A percentile compares a stretch with the other conserved stretches of the same genome.
phyloP scores from a whole-genome alignment of 176 grass and related monocot genomes.

The Eragrostis nindensis region DNA sequence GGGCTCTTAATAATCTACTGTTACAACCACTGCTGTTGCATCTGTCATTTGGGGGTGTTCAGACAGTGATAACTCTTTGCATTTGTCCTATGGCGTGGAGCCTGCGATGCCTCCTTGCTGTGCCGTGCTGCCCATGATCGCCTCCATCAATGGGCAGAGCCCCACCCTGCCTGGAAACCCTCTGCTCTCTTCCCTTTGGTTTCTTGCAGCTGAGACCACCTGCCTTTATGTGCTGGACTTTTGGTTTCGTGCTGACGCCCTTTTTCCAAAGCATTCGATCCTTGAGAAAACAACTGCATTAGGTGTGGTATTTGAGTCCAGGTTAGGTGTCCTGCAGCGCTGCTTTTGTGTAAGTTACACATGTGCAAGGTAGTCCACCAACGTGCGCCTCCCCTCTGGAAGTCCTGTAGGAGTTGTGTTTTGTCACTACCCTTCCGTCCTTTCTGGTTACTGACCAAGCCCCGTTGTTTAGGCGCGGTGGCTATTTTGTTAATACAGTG shows the following conservation, averaged over 20 bases:
- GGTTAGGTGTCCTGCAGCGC: slow-evolving; percentile 36
- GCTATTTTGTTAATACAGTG: slow-evolving; percentile 42
- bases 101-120: slow-evolving; percentile 38
- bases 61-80: slow-evolving; percentile 33
- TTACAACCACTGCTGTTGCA: slow-evolving; percentile 25
- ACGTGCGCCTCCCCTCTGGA: slow-evolving; percentile 31
- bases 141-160: slow-evolving; percentile 31
- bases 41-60: background rate
- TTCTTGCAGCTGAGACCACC: slow-evolving; percentile 51
- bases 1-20: slow-evolving; percentile 15
- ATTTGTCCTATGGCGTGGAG: slow-evolving; percentile 37
- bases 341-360: slow-evolving; percentile 50
- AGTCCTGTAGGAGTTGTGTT: slow-evolving; percentile 23
- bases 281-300: slow-evolving; percentile 44
- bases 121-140: slow-evolving; percentile 51
- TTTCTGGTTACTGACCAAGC: slow-evolving; percentile 25
- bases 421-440: slow-evolving; percentile 32
- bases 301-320: slow-evolving; percentile 26
- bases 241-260: slow-evolving; percentile 32
- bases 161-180: slow-evolving; percentile 31
- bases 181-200: slow-evolving; percentile 31
- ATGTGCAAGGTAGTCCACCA: slow-evolving; percentile 18
- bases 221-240: slow-evolving; percentile 56
- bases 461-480: slow-evolving; percentile 28
- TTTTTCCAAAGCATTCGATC: slow-evolving; percentile 45